Evolutionary conservation across 176 grass and related monocot genomes (phyloP), one percentile per base, ranked within the genome.

Genomic region (Carex kokanica): DNA sequence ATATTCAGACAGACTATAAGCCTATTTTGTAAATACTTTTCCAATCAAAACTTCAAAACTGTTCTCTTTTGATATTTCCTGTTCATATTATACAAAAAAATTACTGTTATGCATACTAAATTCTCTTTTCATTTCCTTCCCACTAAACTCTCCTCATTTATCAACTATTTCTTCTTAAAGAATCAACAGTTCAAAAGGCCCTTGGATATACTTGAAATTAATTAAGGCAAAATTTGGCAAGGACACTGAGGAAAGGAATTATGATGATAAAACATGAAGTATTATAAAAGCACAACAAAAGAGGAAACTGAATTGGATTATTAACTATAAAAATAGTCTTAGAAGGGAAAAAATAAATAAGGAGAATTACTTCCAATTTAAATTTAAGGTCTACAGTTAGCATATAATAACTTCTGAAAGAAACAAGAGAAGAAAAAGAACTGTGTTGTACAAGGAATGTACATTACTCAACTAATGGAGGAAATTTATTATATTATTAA

Each of bases 221-320:
- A 17, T 55, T 16, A 17, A 54, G 73, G 14, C 15, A 13, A 52
- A 47, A 45, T 74, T 74, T 27, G 15, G 14, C 6, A 16, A 16
- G 23, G 20, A 55, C 31, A 6, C 47, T 31, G 16, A 77, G 40
- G 32, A 55, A 55, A 77, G 12, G 21, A 8, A 77, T 77, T 52
- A 77, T 77, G 73, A 54, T 51, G 23, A 74, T 25, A 74, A 16
- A 74, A 49, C 41, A 74, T 62, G 60, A 72, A 36, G 8, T 47
- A 73, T 23, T 23, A 14, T 13, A 34, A 49, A 73, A 73, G 20
- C 5, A 10, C 13, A 17, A 10, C 6, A 41, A 49, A 49, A 21
- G 9, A 8, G 38, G 68, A 72, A 43, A 72, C 2, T 8, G 47
- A 71, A 72, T 47, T 41, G 18, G 36, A 45, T 47, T 43, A 21